These are phyloP conservation scores for Pulveroboletus sp. DNA, from an alignment of 768 basidiomycete genomes.

Conservation along the genomic window DNA sequence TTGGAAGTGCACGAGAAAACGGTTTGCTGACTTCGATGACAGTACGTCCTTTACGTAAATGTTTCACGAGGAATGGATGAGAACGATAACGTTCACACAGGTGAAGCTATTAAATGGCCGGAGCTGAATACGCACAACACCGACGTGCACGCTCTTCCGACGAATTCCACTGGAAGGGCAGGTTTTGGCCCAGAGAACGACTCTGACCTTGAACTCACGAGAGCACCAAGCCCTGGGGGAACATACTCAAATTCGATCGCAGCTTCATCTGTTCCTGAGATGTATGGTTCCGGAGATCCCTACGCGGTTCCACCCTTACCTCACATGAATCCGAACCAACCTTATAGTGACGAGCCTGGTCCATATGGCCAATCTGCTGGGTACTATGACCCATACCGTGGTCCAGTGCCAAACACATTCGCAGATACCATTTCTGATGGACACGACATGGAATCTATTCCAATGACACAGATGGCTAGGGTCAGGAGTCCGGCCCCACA, in stretches of 20 bases:
- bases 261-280: conserved; percentile 42
- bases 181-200: conserved; percentile 61
- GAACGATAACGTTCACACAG: conserved; percentile 31
- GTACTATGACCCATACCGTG: conserved; percentile 80
- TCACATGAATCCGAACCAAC: conserved; percentile 71
- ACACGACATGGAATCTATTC: conserved; percentile 54
- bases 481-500: conserved; percentile 40
- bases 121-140: conserved; percentile 66
- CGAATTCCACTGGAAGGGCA: conserved; percentile 61
- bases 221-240: conserved; percentile 42
- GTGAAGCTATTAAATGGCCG: conserved; percentile 88
- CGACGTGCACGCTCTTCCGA: conserved; percentile 62
- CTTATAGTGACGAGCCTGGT: conserved; percentile 69
- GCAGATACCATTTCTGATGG: conserved; percentile 35
- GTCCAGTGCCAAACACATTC: conserved; percentile 65
- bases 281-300: conserved; percentile 48
- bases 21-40: conserved; percentile 70
- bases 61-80: conserved; percentile 6
- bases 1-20: conserved; percentile 85
- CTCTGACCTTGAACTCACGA: conserved; percentile 53
- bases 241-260: conserved; percentile 44
- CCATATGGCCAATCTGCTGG: conserved; percentile 33
- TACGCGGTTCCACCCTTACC: conserved; percentile 83
- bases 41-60: conserved; percentile 45
- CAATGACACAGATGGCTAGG: conserved; percentile 65